These are phyloP conservation scores for Rhodotorula babjevae DNA, from an alignment of 768 basidiomycete species.

Conservation along the genomic window DNA sequence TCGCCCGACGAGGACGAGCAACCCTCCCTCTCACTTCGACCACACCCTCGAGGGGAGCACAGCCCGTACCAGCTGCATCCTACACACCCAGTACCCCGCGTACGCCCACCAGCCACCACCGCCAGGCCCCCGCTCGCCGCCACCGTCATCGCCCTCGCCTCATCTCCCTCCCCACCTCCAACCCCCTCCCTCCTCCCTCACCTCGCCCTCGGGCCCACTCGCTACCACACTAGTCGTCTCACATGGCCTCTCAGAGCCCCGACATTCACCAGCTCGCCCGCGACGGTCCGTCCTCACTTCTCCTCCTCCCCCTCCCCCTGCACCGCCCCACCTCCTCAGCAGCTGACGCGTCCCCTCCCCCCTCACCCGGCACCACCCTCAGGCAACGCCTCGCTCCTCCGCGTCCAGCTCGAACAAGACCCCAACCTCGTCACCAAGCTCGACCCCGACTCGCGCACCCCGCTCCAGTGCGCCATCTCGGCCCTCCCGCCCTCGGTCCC, in stretches of 20 bases:
- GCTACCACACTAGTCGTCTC: too few species aligned
- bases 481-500: conserved; percentile 18
- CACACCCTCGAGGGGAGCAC: too few species aligned
- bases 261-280: conserved; percentile 29
- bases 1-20: too few species aligned
- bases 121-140: too few species aligned
- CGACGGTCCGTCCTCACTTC: conserved; percentile 19
- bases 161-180: too few species aligned
- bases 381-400: conserved; percentile 21
- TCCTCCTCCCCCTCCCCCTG: neutral
- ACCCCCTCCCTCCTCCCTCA: too few species aligned
- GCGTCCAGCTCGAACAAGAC: conserved; percentile 9
- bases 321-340: neutral
- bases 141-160: too few species aligned
- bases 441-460: conserved; percentile 31
- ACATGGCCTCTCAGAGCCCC: neutral
- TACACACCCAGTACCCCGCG: too few species aligned
- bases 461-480: conserved; percentile 32
- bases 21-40: too few species aligned
- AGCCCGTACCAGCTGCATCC: too few species aligned
- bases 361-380: neutral
- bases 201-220: too few species aligned
- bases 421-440: conserved; percentile 14
- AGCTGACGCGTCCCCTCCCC: conserved; percentile 12
- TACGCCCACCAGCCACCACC: too few species aligned